Evolutionary conservation across 2,329 filamentous ascomycete species (phyloP), one percentile per base, ranked within the genome.

Genomic region (Monosporascus sp.): DNA sequence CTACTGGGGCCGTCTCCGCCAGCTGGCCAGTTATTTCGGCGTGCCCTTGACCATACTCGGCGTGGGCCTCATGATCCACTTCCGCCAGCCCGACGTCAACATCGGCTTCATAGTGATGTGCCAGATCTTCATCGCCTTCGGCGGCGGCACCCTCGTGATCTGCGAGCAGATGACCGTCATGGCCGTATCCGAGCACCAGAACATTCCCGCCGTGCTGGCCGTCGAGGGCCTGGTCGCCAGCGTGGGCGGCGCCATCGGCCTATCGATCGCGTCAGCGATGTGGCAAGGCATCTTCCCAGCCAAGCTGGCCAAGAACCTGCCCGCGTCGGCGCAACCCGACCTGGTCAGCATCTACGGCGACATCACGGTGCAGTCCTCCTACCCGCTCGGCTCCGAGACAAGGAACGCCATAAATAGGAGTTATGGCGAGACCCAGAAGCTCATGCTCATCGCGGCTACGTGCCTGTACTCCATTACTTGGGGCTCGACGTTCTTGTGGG

Each of bases 161-260:
- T 75, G 74, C 48, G 77, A 81, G 53, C 78, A 85, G 60, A 75
- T 86, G 52, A 79, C 80, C 7, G 78, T 82, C 50, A 81, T 86
- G 70, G 81, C 82, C 2, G 81, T 79, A 1, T 76, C 76, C 2
- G 73, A 74, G 20, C 81, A 85, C 58, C 74, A 81, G 58, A 74
- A 83, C 58, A 75, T 85, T 6, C 79, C 82, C 31, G 75, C 78
- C 6, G 76, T 81, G 35, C 75, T 84, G 2, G 81, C 82, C 3
- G 70, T 87, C 60, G 75, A 82, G 58, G 73, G 78, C 24, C 77
- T 86, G 19, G 79, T 80, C 50, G 77, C 79, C 58, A 78, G 76
- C 53, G 75, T 86, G 52, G 84, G 83, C 51, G 80, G 80, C 45
- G 79, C 80, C 3, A 76, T 85, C 31, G 82, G 82, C 19, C 71